A percentile compares a stretch with the other conserved stretches of the same genome.
phyloP scores from a whole-genome alignment of 805 yeast species.

The Cephaloascus fragrans region DNA sequence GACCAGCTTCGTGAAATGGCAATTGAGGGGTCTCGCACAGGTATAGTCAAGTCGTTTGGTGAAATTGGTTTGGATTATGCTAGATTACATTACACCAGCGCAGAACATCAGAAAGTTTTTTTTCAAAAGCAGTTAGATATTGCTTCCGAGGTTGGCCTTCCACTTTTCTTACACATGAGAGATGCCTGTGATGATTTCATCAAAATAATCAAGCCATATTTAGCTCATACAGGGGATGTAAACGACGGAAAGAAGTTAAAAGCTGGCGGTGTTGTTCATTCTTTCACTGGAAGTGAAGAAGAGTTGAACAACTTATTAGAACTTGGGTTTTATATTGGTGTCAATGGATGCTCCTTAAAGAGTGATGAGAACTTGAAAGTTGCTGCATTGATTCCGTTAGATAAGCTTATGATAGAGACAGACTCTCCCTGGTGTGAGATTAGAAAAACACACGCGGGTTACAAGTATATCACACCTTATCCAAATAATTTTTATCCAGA shows the following conservation, averaged over 20 bases:
- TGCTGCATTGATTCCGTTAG: constrained; percentile 58
- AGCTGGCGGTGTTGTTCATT: constrained; percentile 81
- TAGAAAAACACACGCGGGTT: constrained; percentile 71
- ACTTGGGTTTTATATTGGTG: constrained; percentile 62
- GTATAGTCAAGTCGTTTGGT: constrained; percentile 75
- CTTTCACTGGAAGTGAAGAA: constrained; percentile 74
- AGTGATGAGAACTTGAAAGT: constrained; percentile 65
- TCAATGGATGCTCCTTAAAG: constrained; percentile 90
- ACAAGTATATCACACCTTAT: constrained; percentile 40
- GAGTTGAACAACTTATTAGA: constrained; percentile 53
- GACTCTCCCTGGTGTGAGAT: constrained; percentile 99
- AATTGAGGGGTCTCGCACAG: constrained; percentile 32
- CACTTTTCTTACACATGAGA: constrained; percentile 87
- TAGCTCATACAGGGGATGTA: constrained; percentile 28
- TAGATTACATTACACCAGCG: constrained; percentile 66
- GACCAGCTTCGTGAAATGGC: constrained; percentile 39
- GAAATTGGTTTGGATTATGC: constrained; percentile 96
- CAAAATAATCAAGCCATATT: constrained; percentile 49
- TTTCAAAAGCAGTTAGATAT: constrained; percentile 70
- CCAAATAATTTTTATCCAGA: constrained; percentile 51
- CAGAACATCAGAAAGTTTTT: constrained; percentile 53
- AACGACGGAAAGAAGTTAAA: constrained; percentile 10
- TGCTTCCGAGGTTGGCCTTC: constrained; percentile 44
- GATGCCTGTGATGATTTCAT: constrained; percentile 76
- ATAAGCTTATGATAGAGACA: constrained; percentile 73